Base-by-base conservation (phyloP, 768 basidiomycete species). In the Xerocomellus dryophilus region DNA sequence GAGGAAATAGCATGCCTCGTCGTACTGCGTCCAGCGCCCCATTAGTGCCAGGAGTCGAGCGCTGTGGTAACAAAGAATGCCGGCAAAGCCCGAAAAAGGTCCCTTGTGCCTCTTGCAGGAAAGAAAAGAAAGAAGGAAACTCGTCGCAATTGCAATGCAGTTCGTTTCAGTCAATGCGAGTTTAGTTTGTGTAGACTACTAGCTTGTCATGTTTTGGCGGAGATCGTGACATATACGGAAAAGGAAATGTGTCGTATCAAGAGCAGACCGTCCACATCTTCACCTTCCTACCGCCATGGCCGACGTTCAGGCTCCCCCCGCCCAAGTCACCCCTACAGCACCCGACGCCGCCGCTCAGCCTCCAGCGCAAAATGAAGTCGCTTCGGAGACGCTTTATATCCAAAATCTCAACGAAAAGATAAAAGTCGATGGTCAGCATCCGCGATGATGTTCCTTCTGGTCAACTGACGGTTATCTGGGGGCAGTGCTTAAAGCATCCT, bases 351-450 rank as follows among this genome's bases (percentile, higher is more conserved):
- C 47, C 2, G 38, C 56, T 1, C 54, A 61, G 36, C 50, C 62
- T 36, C 60, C 63, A 51, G 47, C 35, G 29, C 77, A 77, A 47
- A 64, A 71, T 17, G 83, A 86, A 61, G 50, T 73, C 59, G 75
- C 77, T 47, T 85, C 87, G 47, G 94, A 97, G 71, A 97, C 94
- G 5, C 78, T 97, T 23, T 98, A 98, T 68, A 88, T 98, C 65
- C 93, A 96, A 74, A 98, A 98, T 73, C 73, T 98, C 61, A 97
- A 98, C 67, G 94, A 98, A 76, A 93, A 89, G 76, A 87, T 94
- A 58, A 91, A 91, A 71, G 77, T 90, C 35, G 84, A 85, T 51
- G 85, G 88, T 86, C 61, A 53, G 65, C 45, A 55, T 50, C 43
- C 29, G 14, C 43, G 32, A 43, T 39, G n/a, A 47, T 56, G 23